These are phyloP conservation scores for Thelonectria rubi DNA, from an alignment of 2,329 filamentous ascomycete genomes.

Conservation along the genomic window DNA sequence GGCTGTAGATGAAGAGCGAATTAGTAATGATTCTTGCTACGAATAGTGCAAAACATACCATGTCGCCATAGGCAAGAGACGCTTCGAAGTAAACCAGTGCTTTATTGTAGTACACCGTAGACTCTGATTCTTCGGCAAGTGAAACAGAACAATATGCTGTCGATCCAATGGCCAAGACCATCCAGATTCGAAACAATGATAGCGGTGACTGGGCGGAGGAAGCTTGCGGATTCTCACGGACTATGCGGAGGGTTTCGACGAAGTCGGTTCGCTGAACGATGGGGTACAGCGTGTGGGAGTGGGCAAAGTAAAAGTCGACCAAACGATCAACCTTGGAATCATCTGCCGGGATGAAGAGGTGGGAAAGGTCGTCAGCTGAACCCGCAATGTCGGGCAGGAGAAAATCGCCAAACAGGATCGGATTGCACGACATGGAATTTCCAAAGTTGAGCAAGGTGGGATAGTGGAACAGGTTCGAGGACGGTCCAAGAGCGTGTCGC, in stretches of 20 bases:
- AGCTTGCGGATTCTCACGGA: constrained; percentile 44
- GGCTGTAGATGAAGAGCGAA: constrained; percentile 37
- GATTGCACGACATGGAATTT: constrained; percentile 40
- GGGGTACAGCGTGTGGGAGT: constrained; percentile 58
- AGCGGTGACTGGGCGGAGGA: constrained; percentile 45
- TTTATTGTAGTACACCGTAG: constrained; percentile 54
- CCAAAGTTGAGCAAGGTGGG: constrained; percentile 37
- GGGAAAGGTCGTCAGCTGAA: constrained; percentile 30
- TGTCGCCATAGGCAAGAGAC: constrained; percentile 49
- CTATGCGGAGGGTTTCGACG: constrained; percentile 42
- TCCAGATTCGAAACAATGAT: constrained; percentile 55
- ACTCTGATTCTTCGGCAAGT: constrained; percentile 54
- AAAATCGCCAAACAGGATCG: constrained; percentile 45
- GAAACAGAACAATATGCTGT: constrained; percentile 55
- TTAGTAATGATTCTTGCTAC: background rate
- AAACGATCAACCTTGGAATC: constrained; percentile 43
- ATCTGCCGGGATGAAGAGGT: constrained; percentile 32
- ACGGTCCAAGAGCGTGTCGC: constrained; percentile 35
- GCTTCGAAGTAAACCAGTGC: constrained; percentile 53
- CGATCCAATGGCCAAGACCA: constrained; percentile 58
- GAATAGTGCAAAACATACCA: constrained; percentile 43
- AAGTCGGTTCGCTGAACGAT: constrained; percentile 51
- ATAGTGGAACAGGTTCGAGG: constrained; percentile 38
- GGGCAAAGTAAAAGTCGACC: constrained; percentile 56
- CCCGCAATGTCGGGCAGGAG: constrained; percentile 41